Evolutionary conservation across 306 rosid genomes (phyloP), one percentile per base, ranked within the genome.

Genomic region (Adenanthera pavonina): DNA sequence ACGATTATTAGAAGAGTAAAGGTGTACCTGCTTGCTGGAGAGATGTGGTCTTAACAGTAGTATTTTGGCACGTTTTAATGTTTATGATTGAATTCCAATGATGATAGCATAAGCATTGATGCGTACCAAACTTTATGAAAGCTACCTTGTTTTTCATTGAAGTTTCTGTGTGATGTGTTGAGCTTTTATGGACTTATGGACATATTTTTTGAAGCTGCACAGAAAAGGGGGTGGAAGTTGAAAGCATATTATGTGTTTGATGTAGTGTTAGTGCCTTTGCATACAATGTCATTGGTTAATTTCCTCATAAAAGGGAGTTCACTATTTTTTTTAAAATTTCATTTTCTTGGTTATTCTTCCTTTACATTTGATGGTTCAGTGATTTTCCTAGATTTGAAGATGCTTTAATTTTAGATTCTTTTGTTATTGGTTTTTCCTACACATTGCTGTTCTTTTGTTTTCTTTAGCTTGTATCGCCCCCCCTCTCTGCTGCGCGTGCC

Each of bases 11-110:
- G 8, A 48, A 17, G 67, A 43, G 19, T 80, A 78, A 60, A 56
- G 52, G 43, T 75, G 81, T 80, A 52, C 41, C 54, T 67, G 73
- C 59, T 44, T 67, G 38, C 8, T 9, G 17, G 70, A 47, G 56
- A 75, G 64, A 43, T 19, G 53, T 52, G 53, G 75, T 74, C 57
- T 72, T 53, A 15, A 59, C 40, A 49, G 53, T 69, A 68, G 25
- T 15, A 67, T 77, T 72, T 81, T 48, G 71, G 66, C 70, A 13
- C 62, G 35, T 69, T 38, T 49, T n/a, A n/a, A 46, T 56, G 85
- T 76, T 56, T 15, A 7, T 38, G 65, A 43, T 69, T 84, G 78
- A 84, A 70, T 34, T 76, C 66, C 44, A 75, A 61, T 20, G 38
- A 43, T 77, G 44, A 41, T 15, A 19, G 49, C 49, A 48, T 20